Conservation (phyloP, 106 monocot genomes). For the Dioscorea dumetorum region DNA sequence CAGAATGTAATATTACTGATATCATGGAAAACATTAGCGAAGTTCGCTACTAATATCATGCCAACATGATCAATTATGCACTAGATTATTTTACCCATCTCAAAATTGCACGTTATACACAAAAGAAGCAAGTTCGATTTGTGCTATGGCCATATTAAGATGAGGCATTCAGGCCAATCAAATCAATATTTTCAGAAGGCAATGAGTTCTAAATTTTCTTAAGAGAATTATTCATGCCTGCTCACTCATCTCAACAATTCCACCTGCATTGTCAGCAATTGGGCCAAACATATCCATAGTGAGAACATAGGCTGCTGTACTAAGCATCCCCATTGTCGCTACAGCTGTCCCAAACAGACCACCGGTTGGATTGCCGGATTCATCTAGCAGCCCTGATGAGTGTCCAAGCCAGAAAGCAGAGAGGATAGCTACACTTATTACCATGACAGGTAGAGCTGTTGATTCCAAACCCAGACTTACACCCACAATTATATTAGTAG, state of each 20-base stretch:
- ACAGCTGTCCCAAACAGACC: slow-evolving; percentile 99
- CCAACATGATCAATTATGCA: too few species aligned
- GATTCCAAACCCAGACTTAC: slow-evolving; percentile 90
- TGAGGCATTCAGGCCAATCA: too few species aligned
- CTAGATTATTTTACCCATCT: too few species aligned
- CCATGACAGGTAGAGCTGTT: slow-evolving; percentile 93
- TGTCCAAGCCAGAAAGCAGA: slow-evolving; percentile 89
- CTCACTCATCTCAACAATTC: slow-evolving; percentile 98
- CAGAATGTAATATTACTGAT: background rate
- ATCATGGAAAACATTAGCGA: too few species aligned
- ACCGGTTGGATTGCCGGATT: slow-evolving; percentile 68
- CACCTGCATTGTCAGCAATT: slow-evolving; percentile 99
- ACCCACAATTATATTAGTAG: slow-evolving; percentile 98
- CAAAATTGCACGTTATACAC: too few species aligned
- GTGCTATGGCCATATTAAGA: too few species aligned
- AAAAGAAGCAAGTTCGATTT: too few species aligned
- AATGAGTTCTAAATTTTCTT: background rate
- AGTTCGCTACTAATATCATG: too few species aligned
- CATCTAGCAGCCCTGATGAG: slow-evolving; percentile 84
- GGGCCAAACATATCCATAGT: slow-evolving; percentile 99
- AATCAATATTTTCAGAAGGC: too few species aligned
- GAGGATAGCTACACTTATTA: slow-evolving; percentile 83
- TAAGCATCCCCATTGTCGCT: slow-evolving; percentile 99
- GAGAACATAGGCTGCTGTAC: slow-evolving; percentile 96
- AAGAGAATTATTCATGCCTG: slow-evolving; percentile 38